A percentile compares a stretch with the other conserved stretches of the same genome.
Evolutionary conservation across 768 basidiomycete genomes (phyloP).

Genomic region (Suillus brevipes): DNA sequence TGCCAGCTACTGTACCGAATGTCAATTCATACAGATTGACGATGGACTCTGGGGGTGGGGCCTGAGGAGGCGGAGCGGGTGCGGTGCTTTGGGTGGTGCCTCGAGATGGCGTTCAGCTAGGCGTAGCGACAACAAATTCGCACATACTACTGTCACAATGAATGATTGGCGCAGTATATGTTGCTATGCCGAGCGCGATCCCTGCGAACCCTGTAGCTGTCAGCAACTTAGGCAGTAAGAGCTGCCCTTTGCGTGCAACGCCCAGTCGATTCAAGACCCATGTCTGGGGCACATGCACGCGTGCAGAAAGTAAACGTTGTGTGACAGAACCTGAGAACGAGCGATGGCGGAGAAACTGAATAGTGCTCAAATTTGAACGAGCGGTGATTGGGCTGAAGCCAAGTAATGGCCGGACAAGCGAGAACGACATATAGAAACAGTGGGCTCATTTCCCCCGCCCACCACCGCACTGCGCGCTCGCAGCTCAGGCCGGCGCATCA

Average conservation of each 20-base stretch:
- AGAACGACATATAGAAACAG: background rate
- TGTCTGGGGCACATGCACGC: conserved; percentile 1
- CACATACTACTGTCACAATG: conserved; percentile 51
- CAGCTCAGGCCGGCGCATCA: too few relatives aligned
- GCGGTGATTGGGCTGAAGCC: conserved; percentile 17
- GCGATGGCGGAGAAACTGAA: background rate
- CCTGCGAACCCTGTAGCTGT: conserved; percentile 38
- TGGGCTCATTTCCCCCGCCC: too few relatives aligned
- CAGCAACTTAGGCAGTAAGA: conserved; percentile 20
- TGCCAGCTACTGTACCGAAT: conserved; percentile 85
- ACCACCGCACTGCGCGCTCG: too few relatives aligned
- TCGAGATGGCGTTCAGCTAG: conserved; percentile 13
- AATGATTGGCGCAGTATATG: conserved; percentile 36
- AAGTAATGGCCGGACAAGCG: conserved; percentile 15
- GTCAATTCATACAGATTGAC: conserved; percentile 80
- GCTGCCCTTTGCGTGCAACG: conserved; percentile 10
- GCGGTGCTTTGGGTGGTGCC: conserved; percentile 13
- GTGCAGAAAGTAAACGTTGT: background rate
- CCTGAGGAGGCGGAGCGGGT: conserved; percentile 13
- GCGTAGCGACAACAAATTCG: background rate
- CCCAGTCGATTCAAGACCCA: background rate
- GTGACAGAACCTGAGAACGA: background rate
- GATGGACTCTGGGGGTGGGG: conserved; percentile 65
- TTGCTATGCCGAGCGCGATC: conserved; percentile 46
- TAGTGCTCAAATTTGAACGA: conserved; percentile 10